Evolutionary conservation across 139 green algal genomes (phyloP).

Genomic region (Chlamydomonas eustigma): DNA sequence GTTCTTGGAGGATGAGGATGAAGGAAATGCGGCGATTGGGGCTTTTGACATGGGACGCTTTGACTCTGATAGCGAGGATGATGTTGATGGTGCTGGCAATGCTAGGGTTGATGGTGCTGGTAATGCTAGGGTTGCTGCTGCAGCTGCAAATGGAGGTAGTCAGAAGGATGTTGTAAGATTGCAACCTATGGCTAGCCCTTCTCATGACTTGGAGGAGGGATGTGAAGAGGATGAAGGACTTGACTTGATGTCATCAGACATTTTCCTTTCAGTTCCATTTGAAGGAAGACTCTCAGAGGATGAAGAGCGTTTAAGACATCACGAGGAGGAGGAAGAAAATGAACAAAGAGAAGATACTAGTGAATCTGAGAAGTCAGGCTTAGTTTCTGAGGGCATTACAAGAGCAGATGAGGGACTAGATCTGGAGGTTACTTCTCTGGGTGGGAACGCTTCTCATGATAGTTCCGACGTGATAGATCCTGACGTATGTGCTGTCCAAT

Average conservation of each 20-base stretch:
- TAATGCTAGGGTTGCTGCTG: background rate
- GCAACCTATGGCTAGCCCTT: no score
- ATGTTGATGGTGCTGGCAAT: background rate
- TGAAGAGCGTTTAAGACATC: background rate
- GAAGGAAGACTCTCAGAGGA: background rate
- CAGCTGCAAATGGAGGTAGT: no score
- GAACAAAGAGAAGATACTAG: background rate
- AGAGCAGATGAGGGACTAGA: no score
- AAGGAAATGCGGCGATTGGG: background rate
- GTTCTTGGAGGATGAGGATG: background rate
- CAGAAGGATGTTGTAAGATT: no score
- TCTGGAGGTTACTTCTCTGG: no score
- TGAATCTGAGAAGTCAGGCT: background rate
- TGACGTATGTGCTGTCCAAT: no score
- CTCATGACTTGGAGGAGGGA: background rate
- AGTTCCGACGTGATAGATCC: no score
- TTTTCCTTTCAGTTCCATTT: no score
- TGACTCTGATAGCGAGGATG: slow-evolving; percentile 2
- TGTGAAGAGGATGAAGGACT: background rate
- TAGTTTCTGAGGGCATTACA: background rate
- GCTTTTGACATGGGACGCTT: slow-evolving; percentile 1
- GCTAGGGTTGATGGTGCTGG: background rate
- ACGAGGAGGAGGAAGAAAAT: background rate
- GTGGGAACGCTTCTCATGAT: no score
- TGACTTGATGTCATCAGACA: no score